Conservation (phyloP, 441 rosid genomes). For the Adansonia gregorii region DNA sequence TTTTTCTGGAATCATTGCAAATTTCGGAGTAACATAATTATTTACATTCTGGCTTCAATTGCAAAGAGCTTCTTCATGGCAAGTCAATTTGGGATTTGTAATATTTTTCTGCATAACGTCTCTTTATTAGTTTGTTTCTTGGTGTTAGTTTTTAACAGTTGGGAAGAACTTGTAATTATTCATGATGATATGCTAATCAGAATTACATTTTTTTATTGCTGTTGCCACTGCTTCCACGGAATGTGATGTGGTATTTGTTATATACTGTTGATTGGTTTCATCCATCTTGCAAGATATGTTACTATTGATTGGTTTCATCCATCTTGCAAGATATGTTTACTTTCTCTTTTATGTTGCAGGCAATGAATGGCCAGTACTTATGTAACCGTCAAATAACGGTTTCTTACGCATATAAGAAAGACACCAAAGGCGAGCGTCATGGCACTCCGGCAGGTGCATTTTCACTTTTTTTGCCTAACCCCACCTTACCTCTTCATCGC, state of each 20-base stretch:
- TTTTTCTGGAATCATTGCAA: neutral
- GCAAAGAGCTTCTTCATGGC: neutral
- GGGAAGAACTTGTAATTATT: neutral
- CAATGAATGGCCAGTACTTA: conserved; percentile 95
- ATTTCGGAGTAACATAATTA: neutral
- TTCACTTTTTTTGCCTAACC: conserved; percentile 15
- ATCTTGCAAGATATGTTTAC: neutral
- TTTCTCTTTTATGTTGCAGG: conserved; percentile 45
- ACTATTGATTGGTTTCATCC: neutral
- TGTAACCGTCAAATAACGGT: conserved; percentile 97
- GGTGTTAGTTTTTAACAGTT: neutral
- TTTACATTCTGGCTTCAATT: neutral
- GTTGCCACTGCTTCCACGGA: neutral
- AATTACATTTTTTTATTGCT: neutral
- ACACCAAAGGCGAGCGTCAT: conserved; percentile 96
- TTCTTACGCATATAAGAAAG: conserved; percentile 96
- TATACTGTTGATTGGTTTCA: neutral
- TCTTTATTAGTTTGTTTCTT: neutral
- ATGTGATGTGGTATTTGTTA: neutral
- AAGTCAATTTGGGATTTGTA: neutral
- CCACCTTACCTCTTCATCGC: neutral
- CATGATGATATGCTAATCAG: neutral
- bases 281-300: neutral
- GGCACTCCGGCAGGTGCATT: conserved; percentile 94
- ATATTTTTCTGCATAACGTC: neutral